A percentile compares a stretch with the other conserved stretches of the same genome.
These are phyloP conservation scores for Plasmopara viticola DNA, from an alignment of 352 stramenopile genomes.

Conservation along the genomic window DNA sequence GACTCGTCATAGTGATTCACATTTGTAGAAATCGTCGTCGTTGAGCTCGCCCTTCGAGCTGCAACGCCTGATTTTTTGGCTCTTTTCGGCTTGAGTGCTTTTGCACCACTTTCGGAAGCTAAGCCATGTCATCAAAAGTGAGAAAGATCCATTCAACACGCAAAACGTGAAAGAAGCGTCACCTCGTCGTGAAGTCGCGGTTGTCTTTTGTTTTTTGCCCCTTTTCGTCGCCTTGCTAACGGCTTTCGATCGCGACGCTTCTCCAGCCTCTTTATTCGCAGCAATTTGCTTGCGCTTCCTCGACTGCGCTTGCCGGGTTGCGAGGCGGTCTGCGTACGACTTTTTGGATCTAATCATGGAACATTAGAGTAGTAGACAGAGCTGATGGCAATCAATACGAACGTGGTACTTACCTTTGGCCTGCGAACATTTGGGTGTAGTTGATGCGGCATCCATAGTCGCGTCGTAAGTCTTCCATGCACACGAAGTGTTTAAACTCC, in stretches of 20 bases:
- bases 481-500: slow-evolving; percentile 62
- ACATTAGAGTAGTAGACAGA: neutral
- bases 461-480: slow-evolving; percentile 43
- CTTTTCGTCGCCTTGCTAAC: slow-evolving; percentile 14
- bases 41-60: slow-evolving; percentile 31
- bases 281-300: slow-evolving; percentile 43
- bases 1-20: slow-evolving; percentile 64
- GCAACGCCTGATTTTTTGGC: slow-evolving; percentile 10
- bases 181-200: slow-evolving; percentile 24
- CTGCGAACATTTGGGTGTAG: slow-evolving; percentile 66
- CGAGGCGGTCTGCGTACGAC: slow-evolving; percentile 50
- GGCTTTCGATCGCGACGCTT: neutral
- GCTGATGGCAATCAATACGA: neutral
- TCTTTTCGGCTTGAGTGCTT: slow-evolving; percentile 23
- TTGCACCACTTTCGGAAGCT: slow-evolving; percentile 14
- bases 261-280: slow-evolving; percentile 10
- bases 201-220: slow-evolving; percentile 24
- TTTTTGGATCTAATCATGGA: slow-evolving; percentile 24
- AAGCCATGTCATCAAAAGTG: slow-evolving; percentile 1
- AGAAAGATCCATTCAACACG: slow-evolving; percentile 2
- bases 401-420: slow-evolving; percentile 35
- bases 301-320: slow-evolving; percentile 30
- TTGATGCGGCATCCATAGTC: slow-evolving; percentile 63
- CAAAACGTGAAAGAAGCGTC: neutral
- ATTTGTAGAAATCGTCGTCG: slow-evolving; percentile 14